phyloP scores from a whole-genome alignment of 495 filamentous ascomycete genomes.

The Copromyces sp. region DNA sequence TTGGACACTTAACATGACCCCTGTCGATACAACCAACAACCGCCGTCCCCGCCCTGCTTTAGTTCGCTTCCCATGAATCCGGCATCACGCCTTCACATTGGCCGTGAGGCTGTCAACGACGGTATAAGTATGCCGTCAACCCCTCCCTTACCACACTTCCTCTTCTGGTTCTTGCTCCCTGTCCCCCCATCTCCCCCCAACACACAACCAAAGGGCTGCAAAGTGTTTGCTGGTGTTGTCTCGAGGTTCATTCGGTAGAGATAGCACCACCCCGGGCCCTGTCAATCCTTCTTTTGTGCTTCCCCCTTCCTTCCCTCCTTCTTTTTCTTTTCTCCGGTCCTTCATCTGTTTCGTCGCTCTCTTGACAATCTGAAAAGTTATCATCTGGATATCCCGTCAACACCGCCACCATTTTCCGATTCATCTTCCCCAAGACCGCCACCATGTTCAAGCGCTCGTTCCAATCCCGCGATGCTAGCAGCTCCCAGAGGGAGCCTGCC shows the following conservation, averaged over 20 bases:
- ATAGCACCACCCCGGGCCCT: slow-evolving; percentile 40
- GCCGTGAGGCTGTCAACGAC: background rate
- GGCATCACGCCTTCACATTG: background rate
- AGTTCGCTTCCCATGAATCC: background rate
- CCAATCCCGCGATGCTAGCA: slow-evolving; percentile 44
- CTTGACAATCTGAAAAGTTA: slow-evolving; percentile 9
- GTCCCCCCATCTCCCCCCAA: slow-evolving; percentile 28
- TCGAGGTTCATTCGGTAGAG: slow-evolving; percentile 29
- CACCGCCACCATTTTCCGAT: slow-evolving; percentile 9
- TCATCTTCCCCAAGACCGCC: slow-evolving; percentile 25
- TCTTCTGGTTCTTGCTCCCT: slow-evolving; percentile 20
- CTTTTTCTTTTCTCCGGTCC: slow-evolving; percentile 11
- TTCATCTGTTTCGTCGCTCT: slow-evolving; percentile 39
- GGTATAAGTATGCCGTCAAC: slow-evolving; percentile 32
- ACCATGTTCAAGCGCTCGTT: slow-evolving; percentile 82
- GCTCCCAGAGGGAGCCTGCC: slow-evolving; percentile 23
- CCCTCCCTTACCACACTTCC: slow-evolving; percentile 16
- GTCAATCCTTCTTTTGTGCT: slow-evolving; percentile 41
- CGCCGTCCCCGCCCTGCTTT: background rate
- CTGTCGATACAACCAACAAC: background rate
- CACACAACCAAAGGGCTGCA: slow-evolving; percentile 47
- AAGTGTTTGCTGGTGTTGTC: slow-evolving; percentile 34
- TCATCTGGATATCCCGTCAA: background rate
- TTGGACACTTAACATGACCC: background rate
- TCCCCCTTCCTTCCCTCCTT: slow-evolving; percentile 17